A percentile compares a stretch with the other conserved stretches of the same genome.
These are phyloP conservation scores for Trichoderma arundinaceum DNA, from an alignment of 2,329 filamentous ascomycete genomes.

Conservation along the genomic window DNA sequence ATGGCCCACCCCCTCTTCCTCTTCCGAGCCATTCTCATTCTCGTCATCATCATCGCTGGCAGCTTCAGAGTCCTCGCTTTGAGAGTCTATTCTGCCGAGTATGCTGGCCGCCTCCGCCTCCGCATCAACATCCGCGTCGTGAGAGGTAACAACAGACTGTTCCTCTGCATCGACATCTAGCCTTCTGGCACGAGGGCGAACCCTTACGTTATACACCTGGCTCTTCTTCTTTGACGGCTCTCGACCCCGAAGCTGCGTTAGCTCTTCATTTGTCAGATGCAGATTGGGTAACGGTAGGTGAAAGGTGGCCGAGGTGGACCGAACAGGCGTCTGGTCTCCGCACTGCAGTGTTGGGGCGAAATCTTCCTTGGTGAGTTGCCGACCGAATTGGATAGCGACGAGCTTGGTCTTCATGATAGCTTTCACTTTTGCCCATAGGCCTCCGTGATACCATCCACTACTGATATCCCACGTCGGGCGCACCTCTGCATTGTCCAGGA, in stretches of 20 bases:
- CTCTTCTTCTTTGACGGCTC: slow-evolving; percentile 47
- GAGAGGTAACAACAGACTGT: slow-evolving; percentile 34
- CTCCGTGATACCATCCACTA: slow-evolving; percentile 85
- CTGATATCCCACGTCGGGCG: slow-evolving; percentile 64
- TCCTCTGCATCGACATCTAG: slow-evolving; percentile 18
- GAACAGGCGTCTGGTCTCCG: slow-evolving; percentile 45
- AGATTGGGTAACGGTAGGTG: slow-evolving; percentile 46
- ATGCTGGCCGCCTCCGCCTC: slow-evolving; percentile 19
- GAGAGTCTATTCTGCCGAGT: slow-evolving; percentile 17
- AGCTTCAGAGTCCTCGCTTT: slow-evolving; percentile 27
- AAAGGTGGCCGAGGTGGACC: slow-evolving; percentile 41
- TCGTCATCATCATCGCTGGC: slow-evolving; percentile 36
- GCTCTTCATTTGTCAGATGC: slow-evolving; percentile 45
- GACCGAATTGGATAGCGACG: slow-evolving; percentile 65
- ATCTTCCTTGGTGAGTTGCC: slow-evolving; percentile 51
- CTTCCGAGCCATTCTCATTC: slow-evolving; percentile 35
- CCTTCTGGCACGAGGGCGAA: slow-evolving; percentile 31
- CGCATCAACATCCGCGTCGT: slow-evolving; percentile 31
- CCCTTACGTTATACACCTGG: slow-evolving; percentile 45
- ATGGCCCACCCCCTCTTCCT: slow-evolving; percentile 14
- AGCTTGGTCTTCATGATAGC: slow-evolving; percentile 90
- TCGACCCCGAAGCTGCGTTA: slow-evolving; percentile 44
- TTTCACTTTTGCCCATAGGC: slow-evolving; percentile 81
- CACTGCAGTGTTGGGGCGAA: slow-evolving; percentile 45
- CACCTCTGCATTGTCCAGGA: slow-evolving; percentile 69